Evolutionary conservation across 2,329 filamentous ascomycete genomes (phyloP), one percentile per base, ranked within the genome.

Genomic region (Fusarium sp.): DNA sequence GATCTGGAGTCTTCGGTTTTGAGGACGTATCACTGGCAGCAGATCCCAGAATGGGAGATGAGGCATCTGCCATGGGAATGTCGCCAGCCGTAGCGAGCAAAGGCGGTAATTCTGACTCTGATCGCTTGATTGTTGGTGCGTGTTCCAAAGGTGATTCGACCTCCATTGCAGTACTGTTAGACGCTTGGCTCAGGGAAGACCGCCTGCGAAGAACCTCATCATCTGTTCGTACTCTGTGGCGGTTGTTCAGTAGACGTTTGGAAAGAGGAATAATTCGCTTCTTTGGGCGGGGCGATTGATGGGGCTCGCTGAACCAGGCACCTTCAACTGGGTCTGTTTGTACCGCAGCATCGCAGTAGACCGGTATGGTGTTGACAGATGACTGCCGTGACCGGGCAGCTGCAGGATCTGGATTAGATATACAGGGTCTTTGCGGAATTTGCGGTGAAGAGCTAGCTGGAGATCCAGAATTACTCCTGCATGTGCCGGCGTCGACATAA

Each of bases 241-340:
- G 81, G 63, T 77, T 84, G 66, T 83, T 84, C 10, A 89, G 71
- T 5, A 88, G 73, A 17, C 86, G 82, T 62, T 83, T 83, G 2
- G 86, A 84, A 4, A 89, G 76, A 1, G 85, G 84, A 6, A 87
- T 81, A 14, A 88, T 79, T 32, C 82, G 80, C 50, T 83, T 84
- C 65, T 78, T 84, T 1, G 80, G 78, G 39, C 79, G 80, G 1
- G 79, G 74, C 0, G 78, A 73, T 46, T 76, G 75, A 7, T 59
- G 71, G 3, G 74, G 67, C 30, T 78, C 77, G 62, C 82, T 84
- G 62, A 83, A 87, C 84, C 84, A 87, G 59, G 83, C 83, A 15
- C 83, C 84, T 32, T 83, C 79, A 1, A 85, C 84, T 0, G 83
- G 80, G 30, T 88, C 86, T 1, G 87, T 89, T 70, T 89, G 87